These are phyloP conservation scores for Rhizopogon sp. DNA, from an alignment of 768 basidiomycete species.

Conservation along the genomic window DNA sequence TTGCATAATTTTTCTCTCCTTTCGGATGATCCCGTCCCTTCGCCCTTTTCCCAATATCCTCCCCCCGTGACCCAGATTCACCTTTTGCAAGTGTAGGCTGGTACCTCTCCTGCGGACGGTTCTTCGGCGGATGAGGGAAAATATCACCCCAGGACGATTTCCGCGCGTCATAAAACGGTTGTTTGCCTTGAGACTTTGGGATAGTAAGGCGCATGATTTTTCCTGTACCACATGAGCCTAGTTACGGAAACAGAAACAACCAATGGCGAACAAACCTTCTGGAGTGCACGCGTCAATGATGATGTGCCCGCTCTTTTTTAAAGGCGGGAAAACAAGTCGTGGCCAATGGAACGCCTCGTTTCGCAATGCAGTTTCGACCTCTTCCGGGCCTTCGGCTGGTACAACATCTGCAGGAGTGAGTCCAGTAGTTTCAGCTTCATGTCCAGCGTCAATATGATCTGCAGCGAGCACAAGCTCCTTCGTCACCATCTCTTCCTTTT, in stretches of 20 bases:
- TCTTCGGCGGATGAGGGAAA: constrained; percentile 88
- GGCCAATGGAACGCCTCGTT: constrained; percentile 86
- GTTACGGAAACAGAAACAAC: background rate
- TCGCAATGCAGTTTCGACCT: constrained; percentile 53
- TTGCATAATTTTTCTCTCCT: constrained; percentile 23
- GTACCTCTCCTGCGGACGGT: constrained; percentile 60
- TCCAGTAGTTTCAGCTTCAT: background rate
- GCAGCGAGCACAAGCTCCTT: constrained; percentile 22
- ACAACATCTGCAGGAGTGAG: constrained; percentile 8
- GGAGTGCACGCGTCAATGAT: constrained; percentile 84
- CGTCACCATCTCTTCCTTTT: constrained; percentile 9
- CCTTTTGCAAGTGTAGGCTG: constrained; percentile 30
- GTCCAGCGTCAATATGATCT: constrained; percentile 6
- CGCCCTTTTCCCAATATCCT: constrained; percentile 56
- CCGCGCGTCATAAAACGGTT: constrained; percentile 90
- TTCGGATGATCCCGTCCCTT: constrained; percentile 20
- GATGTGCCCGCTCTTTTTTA: constrained; percentile 89
- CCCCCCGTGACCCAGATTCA: constrained; percentile 28
- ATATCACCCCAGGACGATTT: constrained; percentile 93
- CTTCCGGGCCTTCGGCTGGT: constrained; percentile 10
- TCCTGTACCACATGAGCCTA: constrained; percentile 40
- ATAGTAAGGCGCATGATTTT: constrained; percentile 90
- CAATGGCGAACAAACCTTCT: constrained; percentile 47
- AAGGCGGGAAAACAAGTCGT: constrained; percentile 84
- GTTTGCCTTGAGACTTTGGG: constrained; percentile 93